A percentile compares a stretch with the other conserved stretches of the same genome.
Evolutionary conservation across 2,329 filamentous ascomycete species (phyloP).

Genomic region (Diatrype stigma): DNA sequence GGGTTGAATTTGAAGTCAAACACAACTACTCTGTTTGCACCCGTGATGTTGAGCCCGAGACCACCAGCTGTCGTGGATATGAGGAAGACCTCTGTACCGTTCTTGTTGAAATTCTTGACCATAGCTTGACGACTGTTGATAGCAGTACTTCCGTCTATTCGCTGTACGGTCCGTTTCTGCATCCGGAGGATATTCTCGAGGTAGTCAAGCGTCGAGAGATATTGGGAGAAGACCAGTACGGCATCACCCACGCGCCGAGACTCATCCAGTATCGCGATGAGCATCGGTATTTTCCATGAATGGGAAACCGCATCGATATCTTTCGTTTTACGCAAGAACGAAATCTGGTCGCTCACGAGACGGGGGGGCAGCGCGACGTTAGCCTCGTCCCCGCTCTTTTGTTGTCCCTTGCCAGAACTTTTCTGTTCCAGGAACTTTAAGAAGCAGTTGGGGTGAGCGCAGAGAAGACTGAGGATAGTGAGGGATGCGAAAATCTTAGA

Average conservation of each 20-base stretch:
- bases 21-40: slow-evolving; percentile 81
- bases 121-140: slow-evolving; percentile 55
- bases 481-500: slow-evolving; percentile 31
- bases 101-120: slow-evolving; percentile 66
- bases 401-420: slow-evolving; percentile 5
- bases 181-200: slow-evolving; percentile 53
- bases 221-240: slow-evolving; percentile 76
- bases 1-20: slow-evolving; percentile 84
- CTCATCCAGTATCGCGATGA: slow-evolving; percentile 66
- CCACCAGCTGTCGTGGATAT: slow-evolving; percentile 83
- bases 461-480: slow-evolving; percentile 41
- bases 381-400: slow-evolving; percentile 9
- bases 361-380: slow-evolving; percentile 22
- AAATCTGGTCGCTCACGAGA: slow-evolving; percentile 26
- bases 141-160: slow-evolving; percentile 65
- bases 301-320: slow-evolving; percentile 43
- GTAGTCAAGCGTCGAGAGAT: slow-evolving; percentile 64
- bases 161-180: slow-evolving; percentile 44
- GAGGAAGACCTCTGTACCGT: slow-evolving; percentile 58
- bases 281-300: slow-evolving; percentile 65
- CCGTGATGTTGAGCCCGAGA: slow-evolving; percentile 76
- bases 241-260: slow-evolving; percentile 63
- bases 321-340: slow-evolving; percentile 31
- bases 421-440: slow-evolving; percentile 28
- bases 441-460: slow-evolving; percentile 50